phyloP scores from a whole-genome alignment of 306 rosid species.

The Malus asiatica region DNA sequence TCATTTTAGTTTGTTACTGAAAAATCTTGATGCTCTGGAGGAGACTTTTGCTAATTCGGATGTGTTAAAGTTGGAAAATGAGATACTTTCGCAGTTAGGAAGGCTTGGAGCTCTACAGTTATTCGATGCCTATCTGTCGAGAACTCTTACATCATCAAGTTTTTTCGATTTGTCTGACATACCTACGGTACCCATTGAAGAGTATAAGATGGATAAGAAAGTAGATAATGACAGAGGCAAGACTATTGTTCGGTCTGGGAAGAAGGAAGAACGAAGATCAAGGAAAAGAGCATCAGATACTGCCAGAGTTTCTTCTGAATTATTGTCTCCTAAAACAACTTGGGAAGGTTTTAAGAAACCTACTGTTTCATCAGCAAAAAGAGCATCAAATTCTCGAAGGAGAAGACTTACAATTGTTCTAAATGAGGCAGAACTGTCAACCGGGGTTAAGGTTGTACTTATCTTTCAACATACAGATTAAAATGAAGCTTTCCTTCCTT shows the following conservation, averaged over 20 bases:
- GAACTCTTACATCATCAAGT: slow-evolving; percentile 36
- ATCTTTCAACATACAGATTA: slow-evolving; percentile 2
- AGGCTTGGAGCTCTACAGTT: slow-evolving; percentile 74
- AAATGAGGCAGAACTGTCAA: slow-evolving; percentile 74
- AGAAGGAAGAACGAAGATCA: slow-evolving; percentile 41
- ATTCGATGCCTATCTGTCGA: slow-evolving; percentile 49
- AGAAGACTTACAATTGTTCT: slow-evolving; percentile 38
- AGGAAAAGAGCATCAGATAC: slow-evolving; percentile 28
- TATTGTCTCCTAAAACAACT: slow-evolving; percentile 23
- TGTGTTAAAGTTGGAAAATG: slow-evolving; percentile 44
- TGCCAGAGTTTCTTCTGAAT: slow-evolving; percentile 18
- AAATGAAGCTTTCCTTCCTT: not conserved
- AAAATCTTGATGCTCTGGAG: slow-evolving; percentile 71
- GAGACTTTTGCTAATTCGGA: slow-evolving; percentile 63
- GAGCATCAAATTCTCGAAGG: slow-evolving; percentile 31
- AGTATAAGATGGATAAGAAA: slow-evolving; percentile 21
- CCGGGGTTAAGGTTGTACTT: slow-evolving; percentile 62
- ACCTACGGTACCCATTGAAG: slow-evolving; percentile 18
- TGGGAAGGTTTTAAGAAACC: slow-evolving; percentile 16
- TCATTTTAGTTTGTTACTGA: slow-evolving; percentile 56
- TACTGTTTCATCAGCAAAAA: slow-evolving; percentile 31
- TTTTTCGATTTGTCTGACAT: slow-evolving; percentile 16
- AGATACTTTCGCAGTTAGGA: slow-evolving; percentile 50
- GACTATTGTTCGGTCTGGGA: slow-evolving; percentile 45
- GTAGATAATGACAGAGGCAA: slow-evolving; percentile 14